Evolutionary conservation across 495 filamentous ascomycete species (phyloP).

Genomic region (Chlorociboria aeruginascens): DNA sequence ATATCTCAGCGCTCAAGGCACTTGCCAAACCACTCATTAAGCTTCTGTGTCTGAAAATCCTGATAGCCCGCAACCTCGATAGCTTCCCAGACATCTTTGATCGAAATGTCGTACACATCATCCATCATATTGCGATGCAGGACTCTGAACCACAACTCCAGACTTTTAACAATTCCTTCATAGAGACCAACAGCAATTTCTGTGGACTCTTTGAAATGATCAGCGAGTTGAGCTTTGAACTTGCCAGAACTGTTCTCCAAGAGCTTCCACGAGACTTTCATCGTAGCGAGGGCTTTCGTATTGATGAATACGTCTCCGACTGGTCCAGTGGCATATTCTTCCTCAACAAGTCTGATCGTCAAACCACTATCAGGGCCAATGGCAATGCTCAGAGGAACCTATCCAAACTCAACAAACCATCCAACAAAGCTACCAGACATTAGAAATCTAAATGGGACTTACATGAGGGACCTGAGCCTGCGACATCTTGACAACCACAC

Average conservation of each 20-base stretch:
- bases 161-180: neutral
- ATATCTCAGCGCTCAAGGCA: neutral
- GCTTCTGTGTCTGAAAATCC: neutral
- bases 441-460: too few species aligned
- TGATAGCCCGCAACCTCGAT: neutral
- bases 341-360: neutral
- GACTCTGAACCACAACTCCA: slow-evolving; percentile 1
- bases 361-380: neutral
- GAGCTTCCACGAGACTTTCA: neutral
- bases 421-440: too few species aligned
- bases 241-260: neutral
- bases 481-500: too few species aligned
- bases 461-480: too few species aligned
- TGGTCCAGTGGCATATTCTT: too few species aligned
- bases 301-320: too few species aligned
- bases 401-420: neutral
- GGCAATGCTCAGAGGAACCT: neutral
- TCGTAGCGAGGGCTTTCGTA: neutral
- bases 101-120: neutral
- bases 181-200: neutral
- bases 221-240: neutral
- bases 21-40: neutral
- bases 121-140: neutral
- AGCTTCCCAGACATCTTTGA: neutral
- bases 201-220: neutral